A percentile compares a stretch with the other conserved stretches of the same genome.
Conservation (phyloP, 2,329 filamentous ascomycete genomes). For the Juglanconis sp. region DNA sequence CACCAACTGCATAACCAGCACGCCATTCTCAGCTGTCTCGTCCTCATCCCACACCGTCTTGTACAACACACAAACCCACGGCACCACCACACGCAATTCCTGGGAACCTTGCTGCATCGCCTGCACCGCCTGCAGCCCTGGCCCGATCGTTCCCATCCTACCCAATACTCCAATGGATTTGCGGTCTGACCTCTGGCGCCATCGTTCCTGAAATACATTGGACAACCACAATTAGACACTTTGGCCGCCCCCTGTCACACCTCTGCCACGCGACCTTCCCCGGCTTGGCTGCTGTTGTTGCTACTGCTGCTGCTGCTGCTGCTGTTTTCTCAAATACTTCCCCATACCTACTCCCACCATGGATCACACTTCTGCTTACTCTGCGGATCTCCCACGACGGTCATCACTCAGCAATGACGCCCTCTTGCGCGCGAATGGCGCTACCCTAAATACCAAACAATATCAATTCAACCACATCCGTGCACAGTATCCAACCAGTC, state of each 20-base stretch:
- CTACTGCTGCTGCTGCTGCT: not conserved
- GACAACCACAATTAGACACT: not conserved
- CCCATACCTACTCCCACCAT: conserved; percentile 4
- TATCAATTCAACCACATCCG: conserved; percentile 1
- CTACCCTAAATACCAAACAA: conserved; percentile 2
- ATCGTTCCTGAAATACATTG: conserved; percentile 11
- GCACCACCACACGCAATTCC: not conserved
- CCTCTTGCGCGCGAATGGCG: conserved; percentile 8
- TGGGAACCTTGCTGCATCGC: not conserved
- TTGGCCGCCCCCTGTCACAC: not conserved
- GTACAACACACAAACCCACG: not conserved
- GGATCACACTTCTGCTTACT: conserved; percentile 13
- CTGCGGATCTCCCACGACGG: conserved; percentile 12
- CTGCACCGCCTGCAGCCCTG: not conserved
- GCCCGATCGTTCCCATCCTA: not conserved
- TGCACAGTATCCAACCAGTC: conserved; percentile 13
- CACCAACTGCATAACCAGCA: conserved; percentile 1
- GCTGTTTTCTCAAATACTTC: conserved; percentile 4
- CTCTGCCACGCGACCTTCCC: conserved; percentile 2
- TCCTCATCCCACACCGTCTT: conserved; percentile 8
- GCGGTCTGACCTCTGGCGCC: conserved; percentile 9
- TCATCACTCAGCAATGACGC: conserved; percentile 11
- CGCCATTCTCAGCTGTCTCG: conserved; percentile 17
- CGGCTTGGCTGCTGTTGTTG: not conserved
- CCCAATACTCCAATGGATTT: conserved; percentile 13